Conservation (phyloP, 345 rosid species). For the Arabidopsis suecica region DNA sequence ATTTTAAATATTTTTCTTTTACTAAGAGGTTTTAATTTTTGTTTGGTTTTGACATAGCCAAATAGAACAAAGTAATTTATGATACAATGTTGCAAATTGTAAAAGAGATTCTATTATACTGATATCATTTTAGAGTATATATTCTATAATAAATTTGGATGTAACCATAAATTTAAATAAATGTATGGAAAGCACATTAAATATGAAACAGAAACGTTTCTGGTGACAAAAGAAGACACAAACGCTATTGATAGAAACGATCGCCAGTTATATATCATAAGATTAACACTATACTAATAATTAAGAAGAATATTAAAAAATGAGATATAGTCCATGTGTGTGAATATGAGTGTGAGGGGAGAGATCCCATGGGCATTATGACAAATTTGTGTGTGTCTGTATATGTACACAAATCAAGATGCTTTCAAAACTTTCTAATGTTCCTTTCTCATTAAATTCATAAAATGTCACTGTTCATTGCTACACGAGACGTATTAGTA, state of each 20-base stretch:
- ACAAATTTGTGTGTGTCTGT: constrained; percentile 8
- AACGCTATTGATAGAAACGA: not conserved
- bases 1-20: no score
- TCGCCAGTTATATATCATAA: not conserved
- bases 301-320: not conserved
- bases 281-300: not conserved
- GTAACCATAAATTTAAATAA: not conserved
- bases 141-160: not conserved
- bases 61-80: not conserved
- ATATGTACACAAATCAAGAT: constrained; percentile 31
- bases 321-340: not conserved
- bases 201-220: not conserved
- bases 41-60: no score
- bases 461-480: constrained; percentile 37
- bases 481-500: constrained; percentile 31
- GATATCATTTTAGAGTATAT: not conserved
- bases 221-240: not conserved
- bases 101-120: not conserved
- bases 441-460: constrained; percentile 32
- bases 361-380: not conserved
- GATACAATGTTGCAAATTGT: not conserved
- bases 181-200: not conserved
- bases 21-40: no score
- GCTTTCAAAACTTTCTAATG: constrained; percentile 22
- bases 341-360: not conserved